Conservation (phyloP, 345 rosid genomes). For the Eutrema heterophyllum region DNA sequence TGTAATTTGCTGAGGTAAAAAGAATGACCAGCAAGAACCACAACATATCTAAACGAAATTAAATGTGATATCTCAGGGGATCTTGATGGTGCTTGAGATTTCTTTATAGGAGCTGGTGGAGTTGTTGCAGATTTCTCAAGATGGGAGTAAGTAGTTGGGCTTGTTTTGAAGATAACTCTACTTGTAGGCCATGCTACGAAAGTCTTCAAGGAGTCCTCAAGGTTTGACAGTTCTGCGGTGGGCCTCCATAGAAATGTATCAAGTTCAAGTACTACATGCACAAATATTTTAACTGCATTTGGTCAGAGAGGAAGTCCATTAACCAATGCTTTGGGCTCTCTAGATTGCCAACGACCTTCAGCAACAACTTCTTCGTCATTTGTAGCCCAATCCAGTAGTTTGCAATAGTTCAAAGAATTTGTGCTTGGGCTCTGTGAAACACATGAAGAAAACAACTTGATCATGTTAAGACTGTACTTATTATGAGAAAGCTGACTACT, state of each 20-base stretch:
- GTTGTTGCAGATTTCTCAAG: too few relatives aligned
- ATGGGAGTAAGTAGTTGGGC: too few relatives aligned
- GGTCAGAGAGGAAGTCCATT: too few relatives aligned
- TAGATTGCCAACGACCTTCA: too few relatives aligned
- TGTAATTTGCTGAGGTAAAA: background rate
- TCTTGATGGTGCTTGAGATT: background rate
- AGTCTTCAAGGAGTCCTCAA: background rate
- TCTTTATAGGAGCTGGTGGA: background rate
- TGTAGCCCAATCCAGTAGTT: too few relatives aligned
- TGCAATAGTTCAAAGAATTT: too few relatives aligned
- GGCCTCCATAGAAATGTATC: background rate
- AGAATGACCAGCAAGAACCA: background rate
- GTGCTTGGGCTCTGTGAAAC: too few relatives aligned
- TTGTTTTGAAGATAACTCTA: background rate
- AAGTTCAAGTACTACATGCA: background rate
- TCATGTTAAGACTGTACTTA: background rate
- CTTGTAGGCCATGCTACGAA: background rate
- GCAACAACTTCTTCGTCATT: too few relatives aligned
- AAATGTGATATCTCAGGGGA: background rate
- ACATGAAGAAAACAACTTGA: too few relatives aligned
- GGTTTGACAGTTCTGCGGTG: background rate
- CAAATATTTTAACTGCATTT: too few relatives aligned
- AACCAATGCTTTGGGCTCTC: too few relatives aligned
- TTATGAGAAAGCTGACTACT: too few relatives aligned
- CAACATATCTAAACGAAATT: background rate